phyloP scores from a whole-genome alignment of 2,329 filamentous ascomycete genomes.

The Colletotrichum sp. region DNA sequence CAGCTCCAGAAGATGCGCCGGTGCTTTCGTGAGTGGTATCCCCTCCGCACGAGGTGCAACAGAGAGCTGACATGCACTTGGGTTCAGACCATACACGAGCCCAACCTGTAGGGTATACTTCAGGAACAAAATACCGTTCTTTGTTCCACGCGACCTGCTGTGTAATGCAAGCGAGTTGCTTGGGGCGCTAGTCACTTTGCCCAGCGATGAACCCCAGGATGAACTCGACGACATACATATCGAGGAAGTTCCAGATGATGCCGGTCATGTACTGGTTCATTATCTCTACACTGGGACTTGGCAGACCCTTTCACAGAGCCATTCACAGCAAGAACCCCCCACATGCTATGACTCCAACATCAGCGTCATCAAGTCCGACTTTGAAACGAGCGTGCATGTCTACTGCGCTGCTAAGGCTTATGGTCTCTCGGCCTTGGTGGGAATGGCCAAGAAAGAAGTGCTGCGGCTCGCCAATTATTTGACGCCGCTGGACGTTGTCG shows the following conservation, averaged over 20 bases:
- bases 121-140: not conserved
- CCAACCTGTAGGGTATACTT: not conserved
- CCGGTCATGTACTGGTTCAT: constrained; percentile 6
- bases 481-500: not conserved
- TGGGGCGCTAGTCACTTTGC: not conserved
- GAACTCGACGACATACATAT: not conserved
- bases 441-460: not conserved
- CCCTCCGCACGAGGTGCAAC: not conserved
- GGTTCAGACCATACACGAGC: not conserved
- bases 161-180: too few species aligned
- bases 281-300: constrained; percentile 2
- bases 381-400: not conserved
- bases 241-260: not conserved
- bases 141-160: not conserved
- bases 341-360: not conserved
- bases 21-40: not conserved
- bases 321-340: not conserved
- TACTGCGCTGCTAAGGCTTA: not conserved
- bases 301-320: not conserved
- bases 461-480: not conserved
- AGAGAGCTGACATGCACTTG: not conserved
- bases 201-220: not conserved
- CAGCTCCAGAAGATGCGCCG: not conserved
- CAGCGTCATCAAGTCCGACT: not conserved
- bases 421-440: not conserved